These are phyloP conservation scores for Ceratobasidium sp. DNA, from an alignment of 1,284 basidiomycete genomes.

Conservation along the genomic window DNA sequence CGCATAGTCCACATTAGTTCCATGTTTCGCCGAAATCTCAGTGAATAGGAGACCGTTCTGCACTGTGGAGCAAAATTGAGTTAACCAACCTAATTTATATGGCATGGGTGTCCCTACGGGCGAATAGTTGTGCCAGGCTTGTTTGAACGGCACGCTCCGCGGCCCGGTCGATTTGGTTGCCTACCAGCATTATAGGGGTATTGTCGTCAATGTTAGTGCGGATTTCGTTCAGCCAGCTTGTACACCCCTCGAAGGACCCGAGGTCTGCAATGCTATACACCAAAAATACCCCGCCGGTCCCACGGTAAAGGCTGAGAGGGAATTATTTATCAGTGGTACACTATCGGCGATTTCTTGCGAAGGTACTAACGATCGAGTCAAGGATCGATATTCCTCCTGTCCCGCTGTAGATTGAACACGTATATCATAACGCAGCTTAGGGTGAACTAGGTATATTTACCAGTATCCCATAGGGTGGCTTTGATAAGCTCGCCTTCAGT, in stretches of 20 bases:
- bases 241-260: neutral
- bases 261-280: constrained; percentile 23
- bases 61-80: neutral
- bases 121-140: constrained; percentile 13
- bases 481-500: constrained; percentile 26
- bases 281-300: constrained; percentile 10
- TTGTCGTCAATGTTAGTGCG: constrained; percentile 15
- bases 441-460: neutral
- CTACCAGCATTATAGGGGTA: constrained; percentile 20
- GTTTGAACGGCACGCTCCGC: constrained; percentile 9
- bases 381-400: constrained; percentile 11
- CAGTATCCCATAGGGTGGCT: constrained; percentile 23
- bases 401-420: neutral
- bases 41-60: constrained; percentile 9
- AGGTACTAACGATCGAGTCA: constrained; percentile 13
- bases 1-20: constrained; percentile 23
- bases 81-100: neutral
- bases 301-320: constrained; percentile 12
- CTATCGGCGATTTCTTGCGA: neutral
- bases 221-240: constrained; percentile 13
- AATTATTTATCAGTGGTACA: neutral
- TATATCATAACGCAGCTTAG: neutral
- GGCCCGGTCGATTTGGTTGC: constrained; percentile 21
- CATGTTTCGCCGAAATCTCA: constrained; percentile 5
- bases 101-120: constrained; percentile 22